Evolutionary conservation across 1,284 basidiomycete genomes (phyloP), one percentile per base, ranked within the genome.

Genomic region (Anthracocystis walkeri): DNA sequence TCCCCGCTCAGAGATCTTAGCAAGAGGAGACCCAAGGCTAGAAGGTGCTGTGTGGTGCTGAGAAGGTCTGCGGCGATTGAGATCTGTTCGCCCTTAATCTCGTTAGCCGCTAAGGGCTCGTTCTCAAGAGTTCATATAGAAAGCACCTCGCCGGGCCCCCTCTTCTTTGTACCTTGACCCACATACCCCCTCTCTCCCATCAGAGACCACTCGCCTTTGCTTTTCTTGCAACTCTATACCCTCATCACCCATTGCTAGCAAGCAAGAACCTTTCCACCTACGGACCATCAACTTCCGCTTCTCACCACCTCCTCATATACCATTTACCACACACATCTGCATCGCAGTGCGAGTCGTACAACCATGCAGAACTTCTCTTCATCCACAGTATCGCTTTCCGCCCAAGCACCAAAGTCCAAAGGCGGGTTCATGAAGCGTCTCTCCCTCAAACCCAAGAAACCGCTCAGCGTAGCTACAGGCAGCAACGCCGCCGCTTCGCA

Each of bases 281-380:
- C 16, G 3, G 14, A 29, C 29, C 11, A n/a, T 25, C 12, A 18
- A 10, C 18, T 27, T 33, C 38, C 31, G 38, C 29, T 27, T 20
- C 50, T 21, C 29, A 14, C 18, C 46, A 33, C 21, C 52, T 16
- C n/a, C 10, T 35, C 23, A 12, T 20, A 23, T 44, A 25, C 16
- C 8, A 21, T 25, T n/a, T 11, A 33, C 31, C 50, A 20, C 33
- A 23, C 38, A 8, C 23, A 41, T n/a, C 57, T 18, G 25, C 27
- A 18, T 5, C 41, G 44, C 45, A 20, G 21, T 46, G 21, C 42
- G 7, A 29, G 18, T 44, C 16, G 14, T 27, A 3, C 7, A 14
- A 41, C 20, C 50, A 71, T 65, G 68, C 54, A 58, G 23, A 31
- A n/a, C 46, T 71, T 61, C n/a, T 35, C 48, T 3, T 57, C 57